These are phyloP conservation scores for Lodderomyces margitis DNA, from an alignment of 1,139 yeast genomes.

Conservation along the genomic window DNA sequence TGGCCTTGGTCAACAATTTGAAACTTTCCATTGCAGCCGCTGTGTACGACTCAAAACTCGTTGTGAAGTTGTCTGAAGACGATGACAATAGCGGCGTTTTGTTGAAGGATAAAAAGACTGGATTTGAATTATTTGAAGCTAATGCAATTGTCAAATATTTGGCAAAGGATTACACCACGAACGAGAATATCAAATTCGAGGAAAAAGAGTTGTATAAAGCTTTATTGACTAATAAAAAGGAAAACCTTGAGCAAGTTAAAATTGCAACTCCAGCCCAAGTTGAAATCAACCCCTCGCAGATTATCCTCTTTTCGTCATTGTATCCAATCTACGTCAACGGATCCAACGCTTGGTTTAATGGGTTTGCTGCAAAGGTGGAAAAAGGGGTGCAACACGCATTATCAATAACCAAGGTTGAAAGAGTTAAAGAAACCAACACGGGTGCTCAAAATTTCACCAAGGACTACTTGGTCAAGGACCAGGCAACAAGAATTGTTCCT, in stretches of 20 bases:
- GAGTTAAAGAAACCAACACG: constrained; percentile 51
- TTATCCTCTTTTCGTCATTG: constrained; percentile 44
- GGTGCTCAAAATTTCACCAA: constrained; percentile 51
- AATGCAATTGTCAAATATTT: constrained; percentile 80
- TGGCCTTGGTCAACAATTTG: constrained; percentile 54
- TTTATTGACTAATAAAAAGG: constrained; percentile 29
- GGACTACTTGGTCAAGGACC: constrained; percentile 39
- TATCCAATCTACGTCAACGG: constrained; percentile 31
- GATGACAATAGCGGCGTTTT: constrained; percentile 16
- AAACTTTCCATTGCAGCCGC: constrained; percentile 57
- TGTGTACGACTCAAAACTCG: constrained; percentile 31
- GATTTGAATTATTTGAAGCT: constrained; percentile 64
- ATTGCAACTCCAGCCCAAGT: constrained; percentile 16
- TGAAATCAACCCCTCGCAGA: constrained; percentile 38
- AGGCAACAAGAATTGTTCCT: constrained; percentile 46
- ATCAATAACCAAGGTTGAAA: constrained; percentile 41
- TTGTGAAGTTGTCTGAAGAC: constrained; percentile 26
- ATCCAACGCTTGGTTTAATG: constrained; percentile 39
- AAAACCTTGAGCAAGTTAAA: constrained; percentile 13
- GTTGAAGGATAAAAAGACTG: constrained; percentile 33
- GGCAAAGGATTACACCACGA: constrained; percentile 42
- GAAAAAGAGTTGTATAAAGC: constrained; percentile 34
- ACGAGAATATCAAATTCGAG: constrained; percentile 25
- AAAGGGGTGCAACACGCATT: constrained; percentile 39
- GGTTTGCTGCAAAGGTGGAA: constrained; percentile 38